Evolutionary conservation across 352 stramenopile genomes (phyloP).

Genomic region (Phytophthora citricola): DNA sequence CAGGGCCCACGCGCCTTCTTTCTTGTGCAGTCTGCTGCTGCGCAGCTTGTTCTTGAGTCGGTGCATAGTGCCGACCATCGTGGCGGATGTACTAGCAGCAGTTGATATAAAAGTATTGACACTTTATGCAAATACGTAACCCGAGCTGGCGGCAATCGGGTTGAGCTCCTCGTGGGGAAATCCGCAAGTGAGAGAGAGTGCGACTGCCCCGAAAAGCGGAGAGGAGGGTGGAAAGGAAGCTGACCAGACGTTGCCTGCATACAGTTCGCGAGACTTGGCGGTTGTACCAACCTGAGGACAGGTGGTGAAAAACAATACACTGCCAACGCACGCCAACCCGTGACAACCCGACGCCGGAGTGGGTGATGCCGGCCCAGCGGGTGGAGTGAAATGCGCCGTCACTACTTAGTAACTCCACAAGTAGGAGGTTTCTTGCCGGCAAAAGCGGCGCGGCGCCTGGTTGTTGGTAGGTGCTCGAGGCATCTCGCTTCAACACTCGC

Average conservation of each 20-base stretch:
- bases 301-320: not conserved
- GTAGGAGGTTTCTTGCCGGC: conserved; percentile 9
- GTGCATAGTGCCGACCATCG: conserved; percentile 54
- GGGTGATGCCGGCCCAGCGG: not conserved
- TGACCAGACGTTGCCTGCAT: conserved; percentile 5
- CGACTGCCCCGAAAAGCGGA: conserved; percentile 1
- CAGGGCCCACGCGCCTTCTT: conserved; percentile 33
- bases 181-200: conserved; percentile 9
- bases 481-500: too few relatives aligned
- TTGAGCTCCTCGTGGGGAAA: not conserved
- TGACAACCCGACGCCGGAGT: conserved; percentile 3
- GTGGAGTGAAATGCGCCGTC: conserved; percentile 2
- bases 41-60: conserved; percentile 75
- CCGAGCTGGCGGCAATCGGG: not conserved
- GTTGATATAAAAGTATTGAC: not conserved
- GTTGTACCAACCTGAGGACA: not conserved
- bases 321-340: not conserved
- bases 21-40: conserved; percentile 51
- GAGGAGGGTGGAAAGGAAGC: conserved; percentile 1
- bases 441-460: not conserved
- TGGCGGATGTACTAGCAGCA: not conserved
- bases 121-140: not conserved
- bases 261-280: not conserved
- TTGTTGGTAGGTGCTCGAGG: not conserved
- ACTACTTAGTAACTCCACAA: not conserved